phyloP scores from a whole-genome alignment of 371 early-diverging fungal species.

The Batkoa obscura region DNA sequence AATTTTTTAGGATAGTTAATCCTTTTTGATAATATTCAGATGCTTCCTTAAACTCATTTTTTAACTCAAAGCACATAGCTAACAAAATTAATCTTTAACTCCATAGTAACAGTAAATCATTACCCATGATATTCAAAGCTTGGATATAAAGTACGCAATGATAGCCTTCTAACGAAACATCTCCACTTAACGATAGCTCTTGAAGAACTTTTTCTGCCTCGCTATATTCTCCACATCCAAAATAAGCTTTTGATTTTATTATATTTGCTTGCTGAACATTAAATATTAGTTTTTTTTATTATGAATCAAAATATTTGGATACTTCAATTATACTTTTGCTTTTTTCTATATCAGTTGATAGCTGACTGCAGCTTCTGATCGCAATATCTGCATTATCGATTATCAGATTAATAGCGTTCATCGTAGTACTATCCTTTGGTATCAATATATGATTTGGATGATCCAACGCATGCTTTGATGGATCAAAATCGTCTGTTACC shows the following conservation, averaged over 20 bases:
- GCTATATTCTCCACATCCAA: neutral
- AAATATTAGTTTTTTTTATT: neutral
- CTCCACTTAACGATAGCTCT: constrained; percentile 10
- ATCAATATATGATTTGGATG: constrained; percentile 13
- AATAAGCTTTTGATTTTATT: neutral
- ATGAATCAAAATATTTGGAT: neutral
- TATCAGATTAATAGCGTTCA: neutral
- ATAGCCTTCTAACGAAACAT: constrained; percentile 12
- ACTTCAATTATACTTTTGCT: neutral
- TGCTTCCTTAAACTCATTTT: neutral
- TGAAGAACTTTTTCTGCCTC: too few species aligned
- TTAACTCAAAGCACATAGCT: neutral
- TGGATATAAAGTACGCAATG: neutral
- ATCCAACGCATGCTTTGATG: constrained; percentile 11
- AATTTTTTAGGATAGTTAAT: too few species aligned
- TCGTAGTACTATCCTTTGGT: constrained; percentile 6
- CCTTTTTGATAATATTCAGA: neutral
- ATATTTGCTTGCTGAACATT: neutral
- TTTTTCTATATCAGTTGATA: neutral
- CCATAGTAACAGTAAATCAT: neutral
- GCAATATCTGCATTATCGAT: constrained; percentile 6
- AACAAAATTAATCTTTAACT: neutral
- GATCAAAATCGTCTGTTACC: constrained; percentile 5
- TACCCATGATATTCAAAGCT: neutral
- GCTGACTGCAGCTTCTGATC: constrained; percentile 1